Conservation (phyloP, 2,329 filamentous ascomycete genomes). For the Elsinoe fawcettii region DNA sequence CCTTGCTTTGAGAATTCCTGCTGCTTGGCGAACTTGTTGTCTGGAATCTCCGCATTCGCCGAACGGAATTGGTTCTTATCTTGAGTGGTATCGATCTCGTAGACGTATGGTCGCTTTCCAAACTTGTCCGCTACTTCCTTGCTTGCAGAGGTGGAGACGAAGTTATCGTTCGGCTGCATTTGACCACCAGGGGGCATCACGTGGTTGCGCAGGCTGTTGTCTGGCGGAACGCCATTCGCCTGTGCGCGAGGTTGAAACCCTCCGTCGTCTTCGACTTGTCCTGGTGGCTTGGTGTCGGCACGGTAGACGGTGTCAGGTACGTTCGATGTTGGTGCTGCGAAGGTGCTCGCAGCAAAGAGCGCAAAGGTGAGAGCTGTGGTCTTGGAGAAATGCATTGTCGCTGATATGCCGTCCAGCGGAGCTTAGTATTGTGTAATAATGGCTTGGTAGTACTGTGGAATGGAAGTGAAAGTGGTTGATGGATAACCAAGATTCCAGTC, state of each 20-base stretch:
- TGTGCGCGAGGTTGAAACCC: not conserved
- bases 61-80: not conserved
- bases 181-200: not conserved
- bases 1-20: not conserved
- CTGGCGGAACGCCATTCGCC: not conserved
- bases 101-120: not conserved
- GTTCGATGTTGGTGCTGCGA: not conserved
- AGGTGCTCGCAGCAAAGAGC: not conserved
- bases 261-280: not conserved
- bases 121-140: not conserved
- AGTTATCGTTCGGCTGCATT: not conserved
- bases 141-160: not conserved
- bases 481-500: not conserved
- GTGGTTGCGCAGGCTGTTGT: slow-evolving; percentile 1
- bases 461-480: not conserved
- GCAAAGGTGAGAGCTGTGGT: not conserved
- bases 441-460: not conserved
- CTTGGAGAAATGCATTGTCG: not conserved
- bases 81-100: not conserved
- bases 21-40: slow-evolving; percentile 2
- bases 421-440: not conserved
- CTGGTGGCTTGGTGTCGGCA: not conserved
- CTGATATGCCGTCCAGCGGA: not conserved
- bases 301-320: not conserved
- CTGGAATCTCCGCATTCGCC: not conserved